Conservation (phyloP, 495 filamentous ascomycete species). For the Baudoinia panamericana region DNA sequence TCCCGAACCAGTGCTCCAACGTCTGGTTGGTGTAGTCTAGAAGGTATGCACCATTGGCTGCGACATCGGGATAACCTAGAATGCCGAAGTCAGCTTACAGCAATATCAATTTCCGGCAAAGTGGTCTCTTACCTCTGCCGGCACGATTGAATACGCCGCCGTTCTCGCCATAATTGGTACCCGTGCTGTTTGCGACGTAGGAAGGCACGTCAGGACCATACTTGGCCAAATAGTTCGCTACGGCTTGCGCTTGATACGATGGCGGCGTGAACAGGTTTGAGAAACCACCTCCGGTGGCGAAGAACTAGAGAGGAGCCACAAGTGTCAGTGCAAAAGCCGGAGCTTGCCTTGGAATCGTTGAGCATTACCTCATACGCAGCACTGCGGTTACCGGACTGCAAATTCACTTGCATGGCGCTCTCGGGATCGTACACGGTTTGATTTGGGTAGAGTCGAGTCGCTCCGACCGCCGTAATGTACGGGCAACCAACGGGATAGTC, state of each 20-base stretch:
- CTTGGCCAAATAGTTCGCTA: constrained; percentile 2
- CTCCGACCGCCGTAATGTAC: constrained; percentile 32
- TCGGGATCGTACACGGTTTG: constrained; percentile 10
- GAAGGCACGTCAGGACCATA: constrained; percentile 3
- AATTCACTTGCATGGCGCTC: constrained; percentile 12
- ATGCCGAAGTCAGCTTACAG: no score
- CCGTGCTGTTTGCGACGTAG: constrained; percentile 6
- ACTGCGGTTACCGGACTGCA: no score
- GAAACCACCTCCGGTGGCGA: constrained; percentile 14
- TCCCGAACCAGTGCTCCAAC: no score
- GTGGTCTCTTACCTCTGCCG: no score
- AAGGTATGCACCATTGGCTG: no score
- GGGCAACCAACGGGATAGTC: constrained; percentile 42
- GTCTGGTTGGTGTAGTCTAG: no score
- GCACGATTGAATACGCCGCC: constrained; percentile 36
- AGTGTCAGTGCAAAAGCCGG: background rate
- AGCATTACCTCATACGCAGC: no score
- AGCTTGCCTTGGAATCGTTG: background rate
- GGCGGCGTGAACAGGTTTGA: constrained; percentile 11
- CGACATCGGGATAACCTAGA: no score
- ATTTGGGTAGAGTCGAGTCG: constrained; percentile 2
- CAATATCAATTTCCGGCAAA: no score
- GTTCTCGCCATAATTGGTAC: constrained; percentile 15
- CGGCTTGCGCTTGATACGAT: constrained; percentile 11
- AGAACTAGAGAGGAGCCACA: background rate